phyloP scores from a whole-genome alignment of 225 moss, liverwort and hornwort species.

The Bryoerythrophyllum caledonicum region DNA sequence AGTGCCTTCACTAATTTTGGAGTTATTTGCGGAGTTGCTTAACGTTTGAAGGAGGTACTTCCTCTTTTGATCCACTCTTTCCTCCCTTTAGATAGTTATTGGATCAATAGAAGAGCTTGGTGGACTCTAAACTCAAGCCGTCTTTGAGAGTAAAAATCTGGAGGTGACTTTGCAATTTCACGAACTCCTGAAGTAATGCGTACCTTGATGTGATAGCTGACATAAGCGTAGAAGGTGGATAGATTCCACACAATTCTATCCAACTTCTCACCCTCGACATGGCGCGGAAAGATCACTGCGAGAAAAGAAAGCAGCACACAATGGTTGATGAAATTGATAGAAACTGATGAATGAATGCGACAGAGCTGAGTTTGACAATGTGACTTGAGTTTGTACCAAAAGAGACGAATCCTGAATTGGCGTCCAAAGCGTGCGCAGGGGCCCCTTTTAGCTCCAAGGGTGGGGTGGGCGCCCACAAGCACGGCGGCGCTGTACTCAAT shows the following conservation, averaged over 20 bases:
- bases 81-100: too few relatives aligned
- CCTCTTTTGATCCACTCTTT: too few relatives aligned
- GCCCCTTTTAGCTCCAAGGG: constrained; percentile 95
- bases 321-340: not conserved
- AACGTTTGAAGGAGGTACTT: not conserved
- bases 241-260: constrained; percentile 96
- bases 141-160: too few relatives aligned
- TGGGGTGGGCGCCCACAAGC: constrained; percentile 91
- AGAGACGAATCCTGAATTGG: constrained; percentile 97
- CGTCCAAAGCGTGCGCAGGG: constrained; percentile 88
- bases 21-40: not conserved
- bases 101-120: too few relatives aligned
- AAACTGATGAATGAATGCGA: not conserved
- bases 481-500: constrained; percentile 87
- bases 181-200: not conserved
- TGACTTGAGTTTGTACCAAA: constrained; percentile 53
- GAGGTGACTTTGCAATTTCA: not conserved
- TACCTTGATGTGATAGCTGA: constrained; percentile 98
- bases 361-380: constrained; percentile 11
- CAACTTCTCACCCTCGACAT: constrained; percentile 95
- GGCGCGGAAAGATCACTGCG: constrained; percentile 91
- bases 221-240: constrained; percentile 95
- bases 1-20: not conserved
- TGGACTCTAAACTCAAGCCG: too few relatives aligned
- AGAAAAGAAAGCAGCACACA: not conserved